Evolutionary conservation across 2,329 filamentous ascomycete species (phyloP), one percentile per base, ranked within the genome.

Genomic region (Emmonsia crescens): DNA sequence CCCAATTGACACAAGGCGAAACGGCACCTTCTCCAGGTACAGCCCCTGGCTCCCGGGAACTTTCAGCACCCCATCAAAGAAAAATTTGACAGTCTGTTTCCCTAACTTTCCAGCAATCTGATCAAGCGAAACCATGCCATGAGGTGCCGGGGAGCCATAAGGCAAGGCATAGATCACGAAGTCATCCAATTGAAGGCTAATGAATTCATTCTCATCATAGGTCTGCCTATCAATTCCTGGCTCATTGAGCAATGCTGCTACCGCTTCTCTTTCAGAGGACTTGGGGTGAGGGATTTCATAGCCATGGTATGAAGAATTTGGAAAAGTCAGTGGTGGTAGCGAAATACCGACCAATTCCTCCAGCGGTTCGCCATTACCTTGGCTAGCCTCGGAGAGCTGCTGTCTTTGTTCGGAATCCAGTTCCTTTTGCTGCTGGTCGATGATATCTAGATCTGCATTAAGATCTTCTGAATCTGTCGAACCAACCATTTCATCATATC

Each of bases 1-100:
- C 1, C 85, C 87, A 12, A 94, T 80, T 0, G 87, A 85, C 1
- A 88, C 73, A 0, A 80, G 75, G 0, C 73, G 68, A 55, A 93
- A 88, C 0, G 78, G 75, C 0, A 89, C 75, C 0, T 70, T 74
- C 54, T 82, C 73, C 0, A 93, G 78, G 61, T 82, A 89, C 8
- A 64, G 63, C 44, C 66, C 3, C 60, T 70, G 51, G 29, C 33
- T 48, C 9, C 57, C 38, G 16, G 61, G 49, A 52, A 55, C 61
- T 9, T 76, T 80, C 0, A 91, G 70, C 0, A 82, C 69, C 0
- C 88, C 88, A 65, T 89, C 84, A 44, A 89, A 83, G 54, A 76
- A 82, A 60, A 84, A 79, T 4, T 64, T 67, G 9, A 19, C 68
- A 70, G 46, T 72, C 73, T 0, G 24, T 9, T 27, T 57, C 24